Evolutionary conservation across 176 grass and related monocot genomes (phyloP), one percentile per base, ranked within the genome.

Genomic region (Tillandsia fasciculata): DNA sequence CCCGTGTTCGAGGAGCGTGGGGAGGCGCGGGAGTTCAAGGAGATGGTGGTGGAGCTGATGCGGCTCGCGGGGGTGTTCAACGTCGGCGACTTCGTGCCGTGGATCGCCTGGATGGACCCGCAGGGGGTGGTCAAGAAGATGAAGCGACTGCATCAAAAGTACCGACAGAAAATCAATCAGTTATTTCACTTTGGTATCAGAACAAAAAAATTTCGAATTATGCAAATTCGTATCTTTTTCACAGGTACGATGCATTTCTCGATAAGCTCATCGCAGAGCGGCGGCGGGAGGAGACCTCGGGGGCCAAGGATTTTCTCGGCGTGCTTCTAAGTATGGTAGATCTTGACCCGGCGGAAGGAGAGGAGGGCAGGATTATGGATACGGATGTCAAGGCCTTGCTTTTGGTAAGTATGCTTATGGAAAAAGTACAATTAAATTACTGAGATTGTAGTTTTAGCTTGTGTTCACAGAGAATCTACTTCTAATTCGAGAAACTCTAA

Each of bases 1-100:
- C 22, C 56, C 8, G 22, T 20, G 20, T 51, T 28, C 26, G 51
- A 26, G 52, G 26, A 72, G 8, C 52, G 51, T 8, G 70, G 4
- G 2, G 70, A 26, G 23, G 11, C 26, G 13, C 23, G 24, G 24
- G 70, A 72, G 52, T 72, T 72, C 52, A 72, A 58, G 26, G 52
- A 56, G 24, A 72, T 72, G 69, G 69, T 54, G 12, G 18, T 71
- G 51, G 69, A 71, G 51, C 51, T 71, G 52, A 42, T 54, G 51
- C 28, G 4, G 52, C 69, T 71, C 7, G 50, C 69, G 11, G 69
- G 69, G 11, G 20, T n/a, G 69, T 33, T 57, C 26, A 56, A 56
- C 51, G 24, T 71, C 23, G 52, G 51, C 1, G 69, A 71, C 69
- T 71, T 71, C 50, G 51, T 71, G 3, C 69, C 69, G 51, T 58